These are phyloP conservation scores for Staphylotrichum longicolle DNA, from an alignment of 495 filamentous ascomycete species.

Conservation along the genomic window DNA sequence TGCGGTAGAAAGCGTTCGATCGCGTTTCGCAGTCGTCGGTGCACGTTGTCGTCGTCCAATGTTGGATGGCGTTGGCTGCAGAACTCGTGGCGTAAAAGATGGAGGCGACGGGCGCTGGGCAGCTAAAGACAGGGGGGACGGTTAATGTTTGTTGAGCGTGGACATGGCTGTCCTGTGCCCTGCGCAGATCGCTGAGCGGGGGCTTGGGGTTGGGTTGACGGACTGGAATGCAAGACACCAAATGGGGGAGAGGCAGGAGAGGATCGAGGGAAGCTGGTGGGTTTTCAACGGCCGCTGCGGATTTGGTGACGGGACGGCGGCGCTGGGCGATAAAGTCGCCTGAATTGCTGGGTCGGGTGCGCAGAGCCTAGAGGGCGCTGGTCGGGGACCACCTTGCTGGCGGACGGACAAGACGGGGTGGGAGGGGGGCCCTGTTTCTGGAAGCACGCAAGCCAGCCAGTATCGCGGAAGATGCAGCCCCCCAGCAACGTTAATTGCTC, in stretches of 20 bases:
- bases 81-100: slow-evolving; percentile 1
- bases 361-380: slow-evolving; percentile 4
- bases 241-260: slow-evolving; percentile 9
- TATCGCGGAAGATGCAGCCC: slow-evolving; percentile 32
- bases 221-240: slow-evolving; percentile 19
- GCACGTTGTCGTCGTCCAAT: neutral
- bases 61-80: slow-evolving; percentile 4
- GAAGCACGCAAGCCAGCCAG: slow-evolving; percentile 20
- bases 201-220: slow-evolving; percentile 19
- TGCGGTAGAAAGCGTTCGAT: slow-evolving; percentile 5
- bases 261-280: slow-evolving; percentile 11
- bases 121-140: slow-evolving; percentile 23
- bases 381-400: slow-evolving; percentile 8
- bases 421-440: slow-evolving; percentile 15
- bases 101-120: slow-evolving; percentile 13
- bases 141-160: slow-evolving; percentile 28
- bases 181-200: slow-evolving; percentile 30
- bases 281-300: slow-evolving; percentile 12
- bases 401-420: neutral
- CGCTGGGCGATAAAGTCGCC: slow-evolving; percentile 6
- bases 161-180: slow-evolving; percentile 31
- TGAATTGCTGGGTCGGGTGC: neutral
- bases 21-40: slow-evolving; percentile 17
- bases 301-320: slow-evolving; percentile 11
- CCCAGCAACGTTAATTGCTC: slow-evolving; percentile 23